A percentile compares a stretch with the other conserved stretches of the same genome.
These are phyloP conservation scores for Gnaphalium uliginosum DNA, from an alignment of 129 eudicot species.

Conservation along the genomic window DNA sequence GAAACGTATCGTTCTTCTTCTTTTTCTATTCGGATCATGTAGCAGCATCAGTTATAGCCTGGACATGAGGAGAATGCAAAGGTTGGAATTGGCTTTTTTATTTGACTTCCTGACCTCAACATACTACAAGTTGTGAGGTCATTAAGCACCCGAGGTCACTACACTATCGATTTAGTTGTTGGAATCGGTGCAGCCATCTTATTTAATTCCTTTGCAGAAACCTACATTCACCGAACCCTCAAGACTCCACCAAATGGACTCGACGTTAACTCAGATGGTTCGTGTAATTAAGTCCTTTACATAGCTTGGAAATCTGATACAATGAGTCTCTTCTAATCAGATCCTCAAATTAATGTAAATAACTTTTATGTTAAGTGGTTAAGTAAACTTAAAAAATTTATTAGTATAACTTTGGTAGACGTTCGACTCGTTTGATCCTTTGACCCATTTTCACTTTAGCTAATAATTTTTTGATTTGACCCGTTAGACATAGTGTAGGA, in stretches of 20 bases:
- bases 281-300: slow-evolving; percentile 19
- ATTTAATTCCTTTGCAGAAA: slow-evolving; percentile 60
- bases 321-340: not conserved
- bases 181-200: slow-evolving; percentile 79
- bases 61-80: slow-evolving; percentile 74
- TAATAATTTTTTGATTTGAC: too few species aligned
- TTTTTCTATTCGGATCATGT: slow-evolving; percentile 88
- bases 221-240: not conserved
- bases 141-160: slow-evolving; percentile 76
- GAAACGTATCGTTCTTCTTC: slow-evolving; percentile 78
- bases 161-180: slow-evolving; percentile 80
- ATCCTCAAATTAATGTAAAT: not conserved
- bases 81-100: slow-evolving; percentile 53
- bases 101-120: slow-evolving; percentile 61
- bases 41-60: slow-evolving; percentile 78
- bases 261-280: not conserved
- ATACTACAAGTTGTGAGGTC: slow-evolving; percentile 54
- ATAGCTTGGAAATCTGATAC: slow-evolving; percentile 16
- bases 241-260: not conserved
- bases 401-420: not conserved
- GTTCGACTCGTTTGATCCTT: not conserved
- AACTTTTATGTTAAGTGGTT: too few species aligned
- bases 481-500: too few species aligned
- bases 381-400: too few species aligned
- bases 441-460: not conserved